Base-by-base conservation (phyloP, 176 grass and related monocot species). In the Carex littledalei region DNA sequence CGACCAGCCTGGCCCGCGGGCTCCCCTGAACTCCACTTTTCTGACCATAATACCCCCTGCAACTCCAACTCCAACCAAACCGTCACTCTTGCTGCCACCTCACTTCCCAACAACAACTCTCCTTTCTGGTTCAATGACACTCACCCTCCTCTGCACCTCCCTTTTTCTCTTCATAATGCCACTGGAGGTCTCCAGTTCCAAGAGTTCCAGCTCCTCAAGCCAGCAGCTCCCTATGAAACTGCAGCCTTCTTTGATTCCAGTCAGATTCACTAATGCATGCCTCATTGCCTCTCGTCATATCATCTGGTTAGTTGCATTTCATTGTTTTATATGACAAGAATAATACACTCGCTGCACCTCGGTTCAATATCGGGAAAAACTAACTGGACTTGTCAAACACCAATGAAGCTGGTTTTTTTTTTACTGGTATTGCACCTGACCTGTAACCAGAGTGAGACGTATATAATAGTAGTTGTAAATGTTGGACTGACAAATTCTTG, bases 241-340 rank as follows among this genome's bases (percentile, higher is more conserved):
- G 63, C 81, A 29, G 18, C 49, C 0, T 64, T 88, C 64, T 88
- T 88, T 85, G 87, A 85, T 82, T 88, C 87, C 22, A 79, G 70
- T 67, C 86, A 79, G 14, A 79, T 84, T 56, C 80, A 83, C 49
- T 84, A 31, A 84, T 6, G 37, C 5, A 39, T 39, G 37, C 37
- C 37, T 39, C 4, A 39, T 39, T 82, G 22, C 8, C 14, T 83
- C 47, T 20, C 6, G 75, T 75, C 7, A 34, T 57, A 85, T 85
- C 3, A 34, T 57, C 39, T 68, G 81, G 43, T 83, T 83, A 64
- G 61, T 83, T 64, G 22, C 15, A 31, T 83, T 47, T 67, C 20
- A 31, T 17, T 47, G 16, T 29, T 67, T 81, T 66, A 31, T 67
- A 22, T 54, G 39, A 47, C 22, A 52, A 22, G 3, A 43, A 52